Evolutionary conservation across 176 grass and related monocot genomes (phyloP), one percentile per base, ranked within the genome.

Genomic region (Poa pratensis): DNA sequence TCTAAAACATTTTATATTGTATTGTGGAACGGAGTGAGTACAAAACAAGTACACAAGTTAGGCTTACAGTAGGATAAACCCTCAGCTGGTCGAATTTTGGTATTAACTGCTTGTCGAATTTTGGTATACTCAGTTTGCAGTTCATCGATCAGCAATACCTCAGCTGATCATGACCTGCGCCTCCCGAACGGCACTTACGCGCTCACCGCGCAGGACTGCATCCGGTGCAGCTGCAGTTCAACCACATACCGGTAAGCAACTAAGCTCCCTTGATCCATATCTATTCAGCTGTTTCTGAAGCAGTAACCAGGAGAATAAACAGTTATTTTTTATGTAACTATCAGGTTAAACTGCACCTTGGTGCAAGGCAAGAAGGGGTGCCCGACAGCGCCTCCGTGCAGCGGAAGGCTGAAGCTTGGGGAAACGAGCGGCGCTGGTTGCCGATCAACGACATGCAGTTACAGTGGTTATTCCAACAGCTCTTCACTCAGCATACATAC

Each of bases 211-310:
- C 8, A 26, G 1, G 61, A 69, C 64, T 97, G 92, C 60, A 82
- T 97, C 80, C 20, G 32, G 30, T 97, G 95, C 90, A 73, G 39
- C 42, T 97, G 95, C 95, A 94, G 87, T 67, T 6, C 59, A 65
- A 75, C 20, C 84, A 87, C 84, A 14, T 88, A 86, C n/a, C 82
- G 80, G 90, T 94, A 82, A 35, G 72, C 45, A 53, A 80, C 82
- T 91, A 61, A 78, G 76, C 70, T 60, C 51, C 40, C 63, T 9
- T 68, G 59, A 30, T 77, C 73, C 40, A 39, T 16, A 26, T 86
- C 6, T 23, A 5, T 0, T 40, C 13, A 59, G 37, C 3, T 60
- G 10, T 53, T 75, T 27, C 27, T 27, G 7, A 37, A 78, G 65
- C 28, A 53, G 6, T 9, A 11, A 53, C 39, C 5, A 80, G 7